Conservation (phyloP, 192 early-diverging fungal species). For the Anaeromyces robustus region DNA sequence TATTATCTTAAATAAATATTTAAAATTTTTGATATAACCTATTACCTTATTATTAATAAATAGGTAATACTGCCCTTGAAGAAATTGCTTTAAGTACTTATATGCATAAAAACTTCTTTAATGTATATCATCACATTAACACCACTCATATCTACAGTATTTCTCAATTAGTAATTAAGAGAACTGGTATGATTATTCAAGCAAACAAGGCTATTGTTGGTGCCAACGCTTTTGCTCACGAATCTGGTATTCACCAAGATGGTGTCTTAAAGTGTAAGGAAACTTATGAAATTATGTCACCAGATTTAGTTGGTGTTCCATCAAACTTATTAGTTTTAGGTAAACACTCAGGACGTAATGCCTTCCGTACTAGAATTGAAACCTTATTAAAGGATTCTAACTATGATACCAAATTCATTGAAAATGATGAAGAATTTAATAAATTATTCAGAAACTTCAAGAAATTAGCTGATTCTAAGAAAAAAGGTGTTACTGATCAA, state of each 20-base stretch:
- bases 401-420: constrained; percentile 22
- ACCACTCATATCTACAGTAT: constrained; percentile 72
- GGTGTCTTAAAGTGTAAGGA: constrained; percentile 89
- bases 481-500: constrained; percentile 71
- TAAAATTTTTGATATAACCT: too few species aligned
- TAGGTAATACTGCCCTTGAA: constrained; percentile 88
- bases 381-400: constrained; percentile 46
- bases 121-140: constrained; percentile 81
- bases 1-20: too few species aligned
- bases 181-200: constrained; percentile 90
- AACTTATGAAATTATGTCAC: constrained; percentile 94
- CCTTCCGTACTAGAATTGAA: constrained; percentile 64
- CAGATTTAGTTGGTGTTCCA: constrained; percentile 78
- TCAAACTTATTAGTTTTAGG: constrained; percentile 76
- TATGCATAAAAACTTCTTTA: constrained; percentile 77
- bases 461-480: constrained; percentile 74
- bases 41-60: too few species aligned
- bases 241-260: constrained; percentile 97
- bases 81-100: constrained; percentile 91
- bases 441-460: constrained; percentile 79
- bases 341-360: constrained; percentile 92
- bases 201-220: constrained; percentile 98
- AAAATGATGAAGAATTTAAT: constrained; percentile 50
- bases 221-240: constrained; percentile 89
- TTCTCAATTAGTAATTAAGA: constrained; percentile 74